Conservation (phyloP, 371 early-diverging fungal genomes). For the Choanephora cucurbitarum region DNA sequence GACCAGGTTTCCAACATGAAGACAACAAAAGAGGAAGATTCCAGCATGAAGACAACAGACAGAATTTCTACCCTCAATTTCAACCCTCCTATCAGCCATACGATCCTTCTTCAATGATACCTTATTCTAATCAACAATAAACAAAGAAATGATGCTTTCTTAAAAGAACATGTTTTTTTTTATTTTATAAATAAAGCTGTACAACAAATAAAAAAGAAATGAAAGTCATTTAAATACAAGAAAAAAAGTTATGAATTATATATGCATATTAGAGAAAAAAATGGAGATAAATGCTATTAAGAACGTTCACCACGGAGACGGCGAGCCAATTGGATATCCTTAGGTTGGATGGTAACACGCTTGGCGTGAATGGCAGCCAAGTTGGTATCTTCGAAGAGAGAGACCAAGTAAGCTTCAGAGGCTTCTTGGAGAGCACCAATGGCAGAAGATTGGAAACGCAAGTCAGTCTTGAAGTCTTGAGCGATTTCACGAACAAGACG, state of each 20-base stretch:
- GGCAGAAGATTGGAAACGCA: constrained; percentile 98
- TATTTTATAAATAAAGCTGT: not conserved
- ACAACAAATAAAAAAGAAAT: not conserved
- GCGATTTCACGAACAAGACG: constrained; percentile 96
- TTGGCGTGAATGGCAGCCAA: constrained; percentile 95
- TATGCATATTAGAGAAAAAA: not conserved
- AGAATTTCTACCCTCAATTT: not conserved
- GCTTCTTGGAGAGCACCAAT: constrained; percentile 99
- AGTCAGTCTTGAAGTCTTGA: constrained; percentile 96
- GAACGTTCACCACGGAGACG: constrained; percentile 68
- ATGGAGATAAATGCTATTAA: constrained; percentile 11
- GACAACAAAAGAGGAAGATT: not conserved
- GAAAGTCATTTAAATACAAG: not conserved
- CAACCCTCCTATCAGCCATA: not conserved
- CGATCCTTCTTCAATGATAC: not conserved
- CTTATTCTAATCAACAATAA: not conserved
- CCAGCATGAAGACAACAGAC: not conserved
- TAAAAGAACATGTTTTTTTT: no score
- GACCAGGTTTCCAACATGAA: not conserved
- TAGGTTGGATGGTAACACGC: constrained; percentile 95
- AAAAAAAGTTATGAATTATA: constrained; percentile 3
- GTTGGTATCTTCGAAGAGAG: constrained; percentile 73
- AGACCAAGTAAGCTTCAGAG: constrained; percentile 94
- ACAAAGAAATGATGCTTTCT: not conserved
- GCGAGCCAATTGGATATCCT: constrained; percentile 92